These are phyloP conservation scores for Novymonas esmeraldas DNA, from an alignment of 208 protist species.

Conservation along the genomic window DNA sequence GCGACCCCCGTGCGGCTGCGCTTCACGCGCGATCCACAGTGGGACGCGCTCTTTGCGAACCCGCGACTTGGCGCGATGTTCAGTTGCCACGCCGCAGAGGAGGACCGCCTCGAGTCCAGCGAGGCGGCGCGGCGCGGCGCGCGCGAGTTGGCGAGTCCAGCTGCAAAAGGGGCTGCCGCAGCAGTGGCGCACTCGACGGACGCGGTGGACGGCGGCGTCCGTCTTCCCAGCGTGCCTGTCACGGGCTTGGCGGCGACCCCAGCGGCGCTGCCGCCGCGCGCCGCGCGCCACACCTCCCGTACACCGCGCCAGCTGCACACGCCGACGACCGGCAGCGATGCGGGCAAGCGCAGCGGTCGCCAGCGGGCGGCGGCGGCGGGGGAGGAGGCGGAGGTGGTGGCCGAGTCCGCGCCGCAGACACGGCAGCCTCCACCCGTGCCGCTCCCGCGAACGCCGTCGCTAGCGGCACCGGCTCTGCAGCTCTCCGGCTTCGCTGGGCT, in stretches of 20 bases:
- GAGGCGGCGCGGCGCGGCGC: constrained; percentile 10
- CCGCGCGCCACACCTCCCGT: constrained; percentile 11
- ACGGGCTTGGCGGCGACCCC: too few species aligned
- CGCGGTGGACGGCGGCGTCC: too few species aligned
- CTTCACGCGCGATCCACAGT: constrained; percentile 15
- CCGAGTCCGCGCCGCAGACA: too few species aligned
- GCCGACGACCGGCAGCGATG: neutral
- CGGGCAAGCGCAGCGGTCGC: constrained; percentile 4
- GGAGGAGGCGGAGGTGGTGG: too few species aligned
- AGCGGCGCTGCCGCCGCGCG: neutral
- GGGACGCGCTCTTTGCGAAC: constrained; percentile 19
- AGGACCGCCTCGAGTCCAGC: constrained; percentile 1
- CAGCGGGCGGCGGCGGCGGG: too few species aligned
- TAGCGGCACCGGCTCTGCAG: too few species aligned
- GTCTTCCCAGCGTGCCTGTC: too few species aligned
- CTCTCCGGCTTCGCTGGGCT: too few species aligned
- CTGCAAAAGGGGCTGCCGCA: neutral
- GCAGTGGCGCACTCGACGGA: too few species aligned
- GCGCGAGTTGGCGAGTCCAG: neutral
- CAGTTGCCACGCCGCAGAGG: constrained; percentile 2
- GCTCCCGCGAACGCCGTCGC: too few species aligned
- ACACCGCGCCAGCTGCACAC: constrained; percentile 5
- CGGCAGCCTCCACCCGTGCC: too few species aligned
- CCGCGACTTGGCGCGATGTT: neutral
- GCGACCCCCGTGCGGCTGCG: neutral